Conservation (phyloP, 1,284 basidiomycete species). For the Microbotryum intermedium region DNA sequence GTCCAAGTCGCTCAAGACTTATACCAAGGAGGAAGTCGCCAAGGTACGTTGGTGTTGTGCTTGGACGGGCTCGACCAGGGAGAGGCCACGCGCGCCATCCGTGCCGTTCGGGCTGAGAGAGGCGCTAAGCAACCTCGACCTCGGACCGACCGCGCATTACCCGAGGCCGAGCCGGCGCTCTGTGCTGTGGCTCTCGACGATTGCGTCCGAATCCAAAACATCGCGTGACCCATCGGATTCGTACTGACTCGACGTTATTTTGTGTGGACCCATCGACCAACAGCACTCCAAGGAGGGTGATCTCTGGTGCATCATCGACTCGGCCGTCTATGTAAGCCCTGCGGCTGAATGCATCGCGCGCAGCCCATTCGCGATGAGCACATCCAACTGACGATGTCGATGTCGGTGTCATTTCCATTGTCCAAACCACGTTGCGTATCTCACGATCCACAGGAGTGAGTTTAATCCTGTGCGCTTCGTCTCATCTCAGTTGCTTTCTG, state of each 20-base stretch:
- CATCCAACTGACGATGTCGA: too few relatives aligned
- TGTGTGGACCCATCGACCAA: background rate
- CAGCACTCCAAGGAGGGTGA: slow-evolving; percentile 70
- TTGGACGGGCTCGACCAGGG: background rate
- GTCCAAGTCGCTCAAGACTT: slow-evolving; percentile 39
- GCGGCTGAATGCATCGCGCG: background rate
- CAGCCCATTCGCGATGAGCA: background rate
- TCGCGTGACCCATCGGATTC: background rate
- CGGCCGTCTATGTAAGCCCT: slow-evolving; percentile 60
- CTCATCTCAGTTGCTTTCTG: too few relatives aligned
- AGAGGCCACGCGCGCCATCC: background rate
- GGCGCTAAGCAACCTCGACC: background rate
- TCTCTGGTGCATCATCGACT: slow-evolving; percentile 73
- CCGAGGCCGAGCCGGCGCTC: background rate
- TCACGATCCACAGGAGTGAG: too few relatives aligned
- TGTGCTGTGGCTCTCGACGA: background rate
- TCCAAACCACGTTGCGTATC: too few relatives aligned
- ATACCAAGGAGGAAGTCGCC: slow-evolving; percentile 42
- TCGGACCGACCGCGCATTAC: background rate
- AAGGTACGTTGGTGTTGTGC: slow-evolving; percentile 35
- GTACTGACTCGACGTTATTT: background rate
- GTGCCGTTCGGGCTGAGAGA: background rate
- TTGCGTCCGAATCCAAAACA: background rate
- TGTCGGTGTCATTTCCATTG: too few relatives aligned
- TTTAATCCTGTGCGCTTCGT: too few relatives aligned